Base-by-base conservation (phyloP, 495 filamentous ascomycete species). In the Tuber magnatum region DNA sequence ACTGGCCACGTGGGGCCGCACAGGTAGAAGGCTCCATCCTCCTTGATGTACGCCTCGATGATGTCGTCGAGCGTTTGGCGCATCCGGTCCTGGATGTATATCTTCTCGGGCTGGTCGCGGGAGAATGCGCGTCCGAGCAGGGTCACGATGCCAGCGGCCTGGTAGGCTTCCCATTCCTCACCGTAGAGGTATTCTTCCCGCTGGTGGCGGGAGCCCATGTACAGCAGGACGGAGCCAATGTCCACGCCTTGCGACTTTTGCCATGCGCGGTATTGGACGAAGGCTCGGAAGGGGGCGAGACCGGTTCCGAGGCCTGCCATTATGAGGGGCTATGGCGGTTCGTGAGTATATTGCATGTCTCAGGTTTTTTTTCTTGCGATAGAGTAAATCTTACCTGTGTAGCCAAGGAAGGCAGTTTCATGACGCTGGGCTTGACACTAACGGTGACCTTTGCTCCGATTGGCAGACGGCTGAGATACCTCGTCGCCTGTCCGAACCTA, bases 231-330 rank as follows among this genome's bases (percentile, higher is more conserved):
- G 42, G 93, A 86, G 69, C 95, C 95, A 80, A 99, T 97, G 74
- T 95, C 91, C 85, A 94, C 93, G 83, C 95, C 95, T 85, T 96
- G 92, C 46, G 91, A 89, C 85, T 97, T 96, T 84, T 98, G 94
- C 89, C 94, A 94, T 28, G 95, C 95, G 65, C 95, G 94, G 86
- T 99, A 94, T 85, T 99, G 96, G 71, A 97, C 91, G 83, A 99
- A 99, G 71, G 95, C 95, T 77, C 95, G 92, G 92, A 98, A 99
- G 43, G 95, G 95, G 10, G 95, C 95, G 28, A 99, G 90, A 82
- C 95, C 95, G 5, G 95, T 99, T 77, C 95, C 95, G n/a, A 99
- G 92, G 85, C 95, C 95, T 43, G 95, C 95, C 95, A 99, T 99
- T 87, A 99, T 97, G 76, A 99, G 88, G 14, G 95, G 95, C 77